Evolutionary conservation across 768 basidiomycete genomes (phyloP).

Genomic region (Dacryopinax primogenitus): DNA sequence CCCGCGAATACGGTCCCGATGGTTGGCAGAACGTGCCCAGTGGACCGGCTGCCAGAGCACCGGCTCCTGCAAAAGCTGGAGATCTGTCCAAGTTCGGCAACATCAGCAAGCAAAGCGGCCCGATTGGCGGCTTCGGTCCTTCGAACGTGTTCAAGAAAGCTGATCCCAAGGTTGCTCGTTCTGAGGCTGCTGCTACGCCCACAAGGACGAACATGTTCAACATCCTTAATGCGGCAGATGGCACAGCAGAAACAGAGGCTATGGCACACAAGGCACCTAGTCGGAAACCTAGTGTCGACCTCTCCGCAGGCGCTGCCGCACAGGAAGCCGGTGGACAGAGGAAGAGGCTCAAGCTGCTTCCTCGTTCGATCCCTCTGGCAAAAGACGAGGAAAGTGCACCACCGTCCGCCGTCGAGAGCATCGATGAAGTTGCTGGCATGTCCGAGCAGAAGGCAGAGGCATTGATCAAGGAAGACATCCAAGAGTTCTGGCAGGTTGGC

Average conservation of each 20-base stretch:
- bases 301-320: constrained; percentile 37
- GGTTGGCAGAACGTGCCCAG: constrained; percentile 72
- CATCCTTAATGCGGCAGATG: constrained; percentile 60
- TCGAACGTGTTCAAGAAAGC: constrained; percentile 73
- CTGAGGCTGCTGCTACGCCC: constrained; percentile 40
- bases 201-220: constrained; percentile 65
- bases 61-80: constrained; percentile 63
- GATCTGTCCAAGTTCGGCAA: constrained; percentile 83
- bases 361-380: constrained; percentile 60
- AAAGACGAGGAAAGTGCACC: constrained; percentile 27
- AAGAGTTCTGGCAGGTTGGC: constrained; percentile 78
- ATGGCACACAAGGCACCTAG: constrained; percentile 31
- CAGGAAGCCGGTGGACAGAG: constrained; percentile 38
- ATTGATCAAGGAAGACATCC: constrained; percentile 67
- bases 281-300: constrained; percentile 41
- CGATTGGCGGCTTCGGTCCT: constrained; percentile 68
- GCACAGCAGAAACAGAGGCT: constrained; percentile 31
- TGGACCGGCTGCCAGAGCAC: constrained; percentile 30
- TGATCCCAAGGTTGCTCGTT: constrained; percentile 50
- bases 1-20: constrained; percentile 58
- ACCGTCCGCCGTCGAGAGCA: constrained; percentile 36
- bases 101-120: constrained; percentile 48
- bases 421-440: constrained; percentile 41
- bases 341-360: constrained; percentile 58
- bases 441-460: constrained; percentile 52